phyloP scores from a whole-genome alignment of 2,329 filamentous ascomycete species.

The Xylaria multiplex region DNA sequence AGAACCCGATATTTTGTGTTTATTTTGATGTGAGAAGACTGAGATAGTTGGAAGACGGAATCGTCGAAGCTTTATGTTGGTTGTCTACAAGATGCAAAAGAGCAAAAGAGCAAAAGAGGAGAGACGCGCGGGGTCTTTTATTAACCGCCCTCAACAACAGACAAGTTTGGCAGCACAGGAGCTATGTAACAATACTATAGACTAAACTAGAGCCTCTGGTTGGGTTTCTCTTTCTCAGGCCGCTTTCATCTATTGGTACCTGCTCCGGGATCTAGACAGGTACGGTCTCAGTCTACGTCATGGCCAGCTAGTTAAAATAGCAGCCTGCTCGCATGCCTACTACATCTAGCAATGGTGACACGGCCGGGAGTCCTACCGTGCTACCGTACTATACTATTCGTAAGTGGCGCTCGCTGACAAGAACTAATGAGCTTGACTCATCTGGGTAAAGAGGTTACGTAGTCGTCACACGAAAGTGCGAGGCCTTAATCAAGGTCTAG shows the following conservation, averaged over 20 bases:
- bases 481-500: background rate
- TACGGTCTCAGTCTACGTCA: constrained; percentile 34
- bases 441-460: constrained; percentile 25
- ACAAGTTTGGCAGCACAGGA: constrained; percentile 9
- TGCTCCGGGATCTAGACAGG: background rate
- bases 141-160: constrained; percentile 7
- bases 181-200: background rate
- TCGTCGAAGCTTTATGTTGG: background rate
- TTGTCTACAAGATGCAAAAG: background rate
- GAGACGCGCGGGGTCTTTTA: constrained; percentile 33
- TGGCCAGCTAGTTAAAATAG: constrained; percentile 12
- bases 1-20: background rate
- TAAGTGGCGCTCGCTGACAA: constrained; percentile 15
- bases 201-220: background rate
- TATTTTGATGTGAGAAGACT: background rate
- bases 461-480: constrained; percentile 16
- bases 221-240: constrained; percentile 4
- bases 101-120: background rate
- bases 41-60: background rate
- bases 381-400: background rate
- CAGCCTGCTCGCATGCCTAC: constrained; percentile 12
- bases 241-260: background rate
- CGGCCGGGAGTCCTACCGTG: background rate
- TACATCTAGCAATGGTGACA: background rate
- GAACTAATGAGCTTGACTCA: constrained; percentile 16